A percentile compares a stretch with the other conserved stretches of the same genome.
These are phyloP conservation scores for Dioscorea cayenensis DNA, from an alignment of 116 monocot genomes.

Conservation along the genomic window DNA sequence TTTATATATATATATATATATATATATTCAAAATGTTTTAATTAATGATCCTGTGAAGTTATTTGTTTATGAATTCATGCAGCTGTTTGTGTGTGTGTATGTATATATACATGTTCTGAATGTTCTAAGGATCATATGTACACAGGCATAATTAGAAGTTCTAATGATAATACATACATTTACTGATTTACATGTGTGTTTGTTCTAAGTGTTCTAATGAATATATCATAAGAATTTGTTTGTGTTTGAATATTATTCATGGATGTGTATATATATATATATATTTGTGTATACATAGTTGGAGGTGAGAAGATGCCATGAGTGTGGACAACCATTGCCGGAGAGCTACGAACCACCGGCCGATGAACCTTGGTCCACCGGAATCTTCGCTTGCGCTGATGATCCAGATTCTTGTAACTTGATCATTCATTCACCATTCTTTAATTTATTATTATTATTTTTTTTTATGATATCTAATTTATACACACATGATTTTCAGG, in stretches of 20 bases:
- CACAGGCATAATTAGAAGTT: no score
- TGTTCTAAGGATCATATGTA: no score
- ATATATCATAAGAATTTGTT: no score
- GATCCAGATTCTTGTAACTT: conserved; percentile 36
- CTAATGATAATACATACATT: no score
- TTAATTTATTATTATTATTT: not conserved
- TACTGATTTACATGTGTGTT: no score
- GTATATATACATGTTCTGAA: no score
- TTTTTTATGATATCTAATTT: no score
- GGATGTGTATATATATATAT: not conserved
- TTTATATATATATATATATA: not conserved
- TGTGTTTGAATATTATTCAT: no score
- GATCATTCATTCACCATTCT: not conserved
- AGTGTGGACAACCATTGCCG: conserved; percentile 40
- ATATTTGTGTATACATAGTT: conserved; percentile 12
- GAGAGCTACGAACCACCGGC: conserved; percentile 38
- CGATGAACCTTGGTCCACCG: conserved; percentile 43
- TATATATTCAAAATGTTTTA: not conserved
- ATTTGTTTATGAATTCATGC: no score
- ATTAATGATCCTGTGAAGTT: no score
- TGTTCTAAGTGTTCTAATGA: no score
- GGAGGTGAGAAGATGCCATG: conserved; percentile 28
- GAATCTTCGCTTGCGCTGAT: conserved; percentile 34
- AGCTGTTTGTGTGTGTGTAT: no score
- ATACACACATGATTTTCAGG: conserved; percentile 12